These are phyloP conservation scores for Meyerozyma carpophila DNA, from an alignment of 1,139 yeast species.

Conservation along the genomic window DNA sequence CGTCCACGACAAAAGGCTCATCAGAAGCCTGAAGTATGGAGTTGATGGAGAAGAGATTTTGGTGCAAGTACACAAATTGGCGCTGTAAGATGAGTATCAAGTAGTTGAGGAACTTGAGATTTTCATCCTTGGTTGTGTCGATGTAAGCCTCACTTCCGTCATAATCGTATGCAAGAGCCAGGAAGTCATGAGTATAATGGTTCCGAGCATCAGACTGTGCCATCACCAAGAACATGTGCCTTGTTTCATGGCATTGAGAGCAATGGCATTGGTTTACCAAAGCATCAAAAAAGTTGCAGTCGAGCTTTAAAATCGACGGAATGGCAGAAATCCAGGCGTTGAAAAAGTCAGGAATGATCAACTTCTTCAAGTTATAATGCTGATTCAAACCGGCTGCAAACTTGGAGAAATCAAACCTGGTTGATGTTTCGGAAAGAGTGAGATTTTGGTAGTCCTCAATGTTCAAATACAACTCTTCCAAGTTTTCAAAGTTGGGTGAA, in stretches of 20 bases:
- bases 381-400: not conserved
- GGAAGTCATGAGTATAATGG: slow-evolving; percentile 15
- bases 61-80: slow-evolving; percentile 14
- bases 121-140: slow-evolving; percentile 7
- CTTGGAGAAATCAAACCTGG: not conserved
- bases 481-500: slow-evolving; percentile 10
- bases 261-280: slow-evolving; percentile 19
- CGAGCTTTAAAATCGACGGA: slow-evolving; percentile 7
- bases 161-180: slow-evolving; percentile 4
- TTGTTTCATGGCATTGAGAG: slow-evolving; percentile 11
- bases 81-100: slow-evolving; percentile 16
- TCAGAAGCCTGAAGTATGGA: slow-evolving; percentile 16
- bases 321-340: slow-evolving; percentile 18
- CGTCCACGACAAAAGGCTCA: slow-evolving; percentile 10
- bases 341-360: slow-evolving; percentile 23
- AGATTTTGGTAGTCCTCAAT: slow-evolving; percentile 18
- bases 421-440: slow-evolving; percentile 3
- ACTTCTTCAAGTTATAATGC: slow-evolving; percentile 7
- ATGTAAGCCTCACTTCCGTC: slow-evolving; percentile 1
- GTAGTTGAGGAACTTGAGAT: slow-evolving; percentile 16
- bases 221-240: slow-evolving; percentile 12
- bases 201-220: slow-evolving; percentile 14
- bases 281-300: slow-evolving; percentile 11
- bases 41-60: slow-evolving; percentile 18
- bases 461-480: slow-evolving; percentile 16